Evolutionary conservation across 164 flowering plant species (phyloP).

Genomic region (Piper longum): DNA sequence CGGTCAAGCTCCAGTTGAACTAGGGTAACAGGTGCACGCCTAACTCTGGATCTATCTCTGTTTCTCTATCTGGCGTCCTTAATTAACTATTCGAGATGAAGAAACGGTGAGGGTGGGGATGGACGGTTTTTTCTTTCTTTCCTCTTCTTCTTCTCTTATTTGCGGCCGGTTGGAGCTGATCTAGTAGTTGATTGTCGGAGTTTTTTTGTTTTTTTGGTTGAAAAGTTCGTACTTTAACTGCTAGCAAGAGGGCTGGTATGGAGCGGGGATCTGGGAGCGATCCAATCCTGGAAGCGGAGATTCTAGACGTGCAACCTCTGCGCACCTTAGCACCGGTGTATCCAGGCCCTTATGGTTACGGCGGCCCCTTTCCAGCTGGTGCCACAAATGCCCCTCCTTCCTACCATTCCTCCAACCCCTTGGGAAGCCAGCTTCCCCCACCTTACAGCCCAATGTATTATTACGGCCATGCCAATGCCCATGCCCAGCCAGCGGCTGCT

Average conservation of each 20-base stretch:
- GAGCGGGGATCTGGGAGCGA: background rate
- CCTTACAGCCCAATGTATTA: background rate
- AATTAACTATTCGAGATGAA: too few species aligned
- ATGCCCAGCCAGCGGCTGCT: background rate
- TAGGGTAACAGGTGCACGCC: too few species aligned
- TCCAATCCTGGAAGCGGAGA: slow-evolving; percentile 17
- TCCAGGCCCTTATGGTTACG: slow-evolving; percentile 19
- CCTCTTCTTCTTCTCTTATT: too few species aligned
- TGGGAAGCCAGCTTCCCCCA: background rate
- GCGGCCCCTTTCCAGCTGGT: slow-evolving; percentile 1
- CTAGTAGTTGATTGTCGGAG: too few species aligned
- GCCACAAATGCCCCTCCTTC: background rate
- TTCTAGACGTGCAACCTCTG: slow-evolving; percentile 59
- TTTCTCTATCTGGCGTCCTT: too few species aligned
- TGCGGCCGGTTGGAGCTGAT: too few species aligned
- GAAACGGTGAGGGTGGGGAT: too few species aligned
- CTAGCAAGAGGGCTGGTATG: background rate
- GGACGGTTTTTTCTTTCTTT: too few species aligned
- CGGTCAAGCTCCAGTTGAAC: too few species aligned
- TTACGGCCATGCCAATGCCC: background rate
- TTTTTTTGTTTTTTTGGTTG: too few species aligned
- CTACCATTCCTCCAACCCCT: background rate
- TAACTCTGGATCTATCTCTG: too few species aligned
- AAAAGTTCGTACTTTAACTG: background rate
- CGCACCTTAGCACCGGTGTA: slow-evolving; percentile 48